A percentile compares a stretch with the other conserved stretches of the same genome.
Evolutionary conservation across 441 rosid species (phyloP).

Genomic region (Brassica hybrid): DNA sequence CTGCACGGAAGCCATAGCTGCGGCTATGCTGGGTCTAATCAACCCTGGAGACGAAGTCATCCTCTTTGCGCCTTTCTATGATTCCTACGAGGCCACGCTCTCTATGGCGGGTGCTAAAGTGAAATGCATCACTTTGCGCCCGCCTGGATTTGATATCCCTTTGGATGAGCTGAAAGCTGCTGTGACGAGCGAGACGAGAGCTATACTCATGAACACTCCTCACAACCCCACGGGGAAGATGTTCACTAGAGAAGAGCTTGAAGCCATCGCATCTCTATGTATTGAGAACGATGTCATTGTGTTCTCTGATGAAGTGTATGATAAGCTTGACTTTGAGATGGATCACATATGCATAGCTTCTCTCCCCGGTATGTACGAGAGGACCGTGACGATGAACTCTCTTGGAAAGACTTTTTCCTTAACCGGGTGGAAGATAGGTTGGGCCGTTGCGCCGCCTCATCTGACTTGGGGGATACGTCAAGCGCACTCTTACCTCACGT

Average conservation of each 20-base stretch:
- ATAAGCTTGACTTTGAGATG: conserved; percentile 86
- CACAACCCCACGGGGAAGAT: conserved; percentile 96
- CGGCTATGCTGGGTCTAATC: conserved; percentile 77
- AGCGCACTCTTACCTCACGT: conserved; percentile 90
- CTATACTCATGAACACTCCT: conserved; percentile 84
- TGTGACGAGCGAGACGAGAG: conserved; percentile 74
- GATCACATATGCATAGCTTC: conserved; percentile 93
- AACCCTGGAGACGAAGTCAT: conserved; percentile 96
- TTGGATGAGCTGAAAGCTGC: conserved; percentile 73
- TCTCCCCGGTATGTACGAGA: conserved; percentile 90
- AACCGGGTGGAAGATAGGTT: conserved; percentile 96
- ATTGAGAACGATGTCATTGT: conserved; percentile 86
- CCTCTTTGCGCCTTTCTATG: conserved; percentile 88
- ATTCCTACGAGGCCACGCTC: conserved; percentile 90
- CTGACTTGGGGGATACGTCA: conserved; percentile 89
- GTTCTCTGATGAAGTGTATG: conserved; percentile 88
- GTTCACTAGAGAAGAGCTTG: conserved; percentile 80
- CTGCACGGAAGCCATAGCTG: conserved; percentile 95
- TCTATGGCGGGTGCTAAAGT: conserved; percentile 95
- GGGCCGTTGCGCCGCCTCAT: conserved; percentile 94
- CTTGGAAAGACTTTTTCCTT: conserved; percentile 89
- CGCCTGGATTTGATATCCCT: conserved; percentile 79
- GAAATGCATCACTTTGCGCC: conserved; percentile 74
- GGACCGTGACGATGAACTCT: conserved; percentile 90
- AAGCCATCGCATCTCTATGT: conserved; percentile 75